Base-by-base conservation (phyloP, 768 basidiomycete genomes). In the Leccinellum luteum region DNA sequence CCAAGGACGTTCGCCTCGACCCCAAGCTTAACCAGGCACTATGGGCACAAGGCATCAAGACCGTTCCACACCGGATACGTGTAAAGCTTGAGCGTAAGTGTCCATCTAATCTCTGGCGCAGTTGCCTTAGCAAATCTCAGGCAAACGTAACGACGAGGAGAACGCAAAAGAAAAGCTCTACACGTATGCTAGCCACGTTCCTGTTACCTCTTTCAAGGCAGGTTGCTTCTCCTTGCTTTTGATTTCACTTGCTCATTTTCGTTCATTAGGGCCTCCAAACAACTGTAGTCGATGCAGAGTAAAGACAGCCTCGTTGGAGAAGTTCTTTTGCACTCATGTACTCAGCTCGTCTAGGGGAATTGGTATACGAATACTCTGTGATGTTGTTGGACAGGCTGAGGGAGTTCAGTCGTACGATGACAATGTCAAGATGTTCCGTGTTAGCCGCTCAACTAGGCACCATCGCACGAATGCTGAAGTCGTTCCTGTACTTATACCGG, bases 61-160 rank as follows among this genome's bases (percentile, higher is more conserved):
- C 85, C 58, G 92, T 94, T 30, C 97, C 96, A 28, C 90, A 92
- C 71, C 83, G 97, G 63, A 78, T 98, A 75, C 84, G 97, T 57
- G 87, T 99, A 51, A 89, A 92, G 74, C 89, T 98, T 58, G 94
- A 97, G 82, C 88, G 92, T 93, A 74, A 69, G 87, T 84, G 27
- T 25, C 4, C 30, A 45, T 54, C 8, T 7, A 49, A 6, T 10
- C 4, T 3, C 28, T n/a, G 28, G 1, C 9, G 41, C 32, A 1
- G 4, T 44, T 15, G 21, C 43, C 55, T 63, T 30, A 66, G 6
- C 14, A 13, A 14, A 30, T 59, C 15, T 32, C 66, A 94, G 91
- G 96, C 69, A 96, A 95, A 81, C 91, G 97, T 69, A 98, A 98
- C 75, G 96, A 99, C 76, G 95, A 98, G 67, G 96, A 99, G 81